These are phyloP conservation scores for Botryotinia narcissicola DNA, from an alignment of 2,329 filamentous ascomycete species.

Conservation along the genomic window DNA sequence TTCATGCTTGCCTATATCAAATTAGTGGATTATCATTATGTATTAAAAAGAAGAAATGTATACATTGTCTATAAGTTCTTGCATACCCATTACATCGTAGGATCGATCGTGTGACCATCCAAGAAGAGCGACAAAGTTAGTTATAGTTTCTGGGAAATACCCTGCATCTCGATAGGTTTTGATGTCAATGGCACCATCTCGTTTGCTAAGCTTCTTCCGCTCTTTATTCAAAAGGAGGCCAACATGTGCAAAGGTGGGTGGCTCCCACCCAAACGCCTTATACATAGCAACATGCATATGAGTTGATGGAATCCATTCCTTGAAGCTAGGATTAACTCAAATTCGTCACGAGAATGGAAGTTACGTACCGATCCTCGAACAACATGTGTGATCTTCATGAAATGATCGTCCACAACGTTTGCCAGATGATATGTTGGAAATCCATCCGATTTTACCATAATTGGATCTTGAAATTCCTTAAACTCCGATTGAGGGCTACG, in stretches of 20 bases:
- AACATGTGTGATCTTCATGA: slow-evolving; percentile 95
- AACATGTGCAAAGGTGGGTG: slow-evolving; percentile 76
- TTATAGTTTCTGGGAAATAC: slow-evolving; percentile 61
- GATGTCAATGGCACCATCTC: slow-evolving; percentile 65
- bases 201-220: slow-evolving; percentile 83
- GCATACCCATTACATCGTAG: slow-evolving; percentile 68
- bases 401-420: slow-evolving; percentile 93
- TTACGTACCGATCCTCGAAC: slow-evolving; percentile 73
- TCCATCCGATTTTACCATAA: slow-evolving; percentile 87
- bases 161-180: slow-evolving; percentile 55
- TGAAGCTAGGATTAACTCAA: slow-evolving; percentile 15
- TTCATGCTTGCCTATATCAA: slow-evolving; percentile 68
- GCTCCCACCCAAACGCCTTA: slow-evolving; percentile 70
- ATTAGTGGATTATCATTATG: not conserved
- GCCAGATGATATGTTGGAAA: slow-evolving; percentile 96
- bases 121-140: slow-evolving; percentile 81
- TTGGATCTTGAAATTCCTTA: slow-evolving; percentile 69
- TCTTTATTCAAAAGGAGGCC: slow-evolving; percentile 67
- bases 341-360: not conserved
- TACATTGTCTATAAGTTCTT: slow-evolving; percentile 68
- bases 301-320: slow-evolving; percentile 96
- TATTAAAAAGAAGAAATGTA: slow-evolving; percentile 41
- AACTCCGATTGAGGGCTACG: slow-evolving; percentile 1
- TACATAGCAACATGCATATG: slow-evolving; percentile 76
- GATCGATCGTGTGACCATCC: slow-evolving; percentile 73